These are phyloP conservation scores for Lactuca sativa DNA, from an alignment of 129 eudicot genomes.

Conservation along the genomic window DNA sequence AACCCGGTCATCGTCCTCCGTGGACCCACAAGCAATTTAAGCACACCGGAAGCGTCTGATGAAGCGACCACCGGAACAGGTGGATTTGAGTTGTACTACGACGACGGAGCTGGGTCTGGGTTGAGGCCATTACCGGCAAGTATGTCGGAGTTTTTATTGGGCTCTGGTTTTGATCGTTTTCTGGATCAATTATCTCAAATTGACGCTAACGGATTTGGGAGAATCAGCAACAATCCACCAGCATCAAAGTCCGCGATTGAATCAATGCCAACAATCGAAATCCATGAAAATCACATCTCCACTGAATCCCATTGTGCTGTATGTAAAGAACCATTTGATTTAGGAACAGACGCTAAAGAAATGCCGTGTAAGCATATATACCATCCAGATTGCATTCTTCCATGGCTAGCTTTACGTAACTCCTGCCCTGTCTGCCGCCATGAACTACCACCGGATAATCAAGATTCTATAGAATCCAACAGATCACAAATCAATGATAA, in stretches of 20 bases:
- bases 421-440: constrained; percentile 94
- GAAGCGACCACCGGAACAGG: neutral
- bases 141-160: constrained; percentile 68
- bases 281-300: constrained; percentile 41
- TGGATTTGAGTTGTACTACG: constrained; percentile 63
- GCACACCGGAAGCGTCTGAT: constrained; percentile 1
- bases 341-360: constrained; percentile 59
- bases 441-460: constrained; percentile 61
- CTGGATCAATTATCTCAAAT: constrained; percentile 77
- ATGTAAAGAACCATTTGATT: constrained; percentile 75
- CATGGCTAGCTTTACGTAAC: constrained; percentile 75
- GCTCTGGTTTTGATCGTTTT: constrained; percentile 79
- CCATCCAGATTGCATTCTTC: constrained; percentile 80
- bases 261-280: constrained; percentile 59
- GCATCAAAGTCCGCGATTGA: constrained; percentile 87
- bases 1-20: constrained; percentile 34
- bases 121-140: constrained; percentile 61
- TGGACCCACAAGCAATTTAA: constrained; percentile 11
- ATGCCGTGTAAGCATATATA: constrained; percentile 94
- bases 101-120: constrained; percentile 68
- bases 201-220: constrained; percentile 71
- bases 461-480: constrained; percentile 16
- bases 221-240: constrained; percentile 56
- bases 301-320: constrained; percentile 77
- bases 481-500: constrained; percentile 28